phyloP scores from a whole-genome alignment of 306 rosid species.

The Cyamopsis tetragonoloba region DNA sequence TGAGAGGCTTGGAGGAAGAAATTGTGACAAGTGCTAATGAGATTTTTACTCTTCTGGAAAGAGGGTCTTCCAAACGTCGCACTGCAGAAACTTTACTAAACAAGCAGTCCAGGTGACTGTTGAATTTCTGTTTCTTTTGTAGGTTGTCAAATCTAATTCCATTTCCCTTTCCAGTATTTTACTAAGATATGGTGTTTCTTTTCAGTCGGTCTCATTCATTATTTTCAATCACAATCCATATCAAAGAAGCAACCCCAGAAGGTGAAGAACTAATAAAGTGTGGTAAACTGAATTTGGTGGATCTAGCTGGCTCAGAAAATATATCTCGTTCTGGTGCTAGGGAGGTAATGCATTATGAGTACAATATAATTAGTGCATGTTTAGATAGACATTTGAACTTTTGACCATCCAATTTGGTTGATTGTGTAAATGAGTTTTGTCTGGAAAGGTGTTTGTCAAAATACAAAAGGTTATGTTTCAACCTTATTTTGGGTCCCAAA shows the following conservation, averaged over 20 bases:
- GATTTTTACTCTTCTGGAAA: conserved; percentile 74
- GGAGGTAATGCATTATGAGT: conserved; percentile 54
- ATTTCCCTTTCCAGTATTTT: too few species aligned
- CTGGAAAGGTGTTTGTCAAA: too few species aligned
- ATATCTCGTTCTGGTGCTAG: conserved; percentile 99
- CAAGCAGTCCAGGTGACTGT: conserved; percentile 81
- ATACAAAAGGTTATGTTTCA: too few species aligned
- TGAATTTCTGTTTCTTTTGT: not conserved
- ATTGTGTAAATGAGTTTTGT: too few species aligned
- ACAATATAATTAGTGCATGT: too few species aligned
- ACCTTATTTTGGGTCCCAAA: too few species aligned
- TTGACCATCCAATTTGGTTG: too few species aligned
- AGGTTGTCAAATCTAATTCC: not conserved
- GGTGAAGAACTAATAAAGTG: conserved; percentile 97
- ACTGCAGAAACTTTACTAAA: conserved; percentile 95
- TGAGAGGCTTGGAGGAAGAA: conserved; percentile 88
- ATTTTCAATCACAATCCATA: conserved; percentile 96
- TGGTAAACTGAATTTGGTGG: conserved; percentile 94
- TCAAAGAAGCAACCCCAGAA: conserved; percentile 95
- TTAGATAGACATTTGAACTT: too few species aligned
- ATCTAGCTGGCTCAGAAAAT: conserved; percentile 95
- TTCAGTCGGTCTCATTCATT: conserved; percentile 97
- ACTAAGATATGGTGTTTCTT: not conserved
- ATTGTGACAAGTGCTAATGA: conserved; percentile 89
- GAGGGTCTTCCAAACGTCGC: conserved; percentile 94